These are phyloP conservation scores for Rosa persica DNA, from an alignment of 306 rosid species.

Conservation along the genomic window DNA sequence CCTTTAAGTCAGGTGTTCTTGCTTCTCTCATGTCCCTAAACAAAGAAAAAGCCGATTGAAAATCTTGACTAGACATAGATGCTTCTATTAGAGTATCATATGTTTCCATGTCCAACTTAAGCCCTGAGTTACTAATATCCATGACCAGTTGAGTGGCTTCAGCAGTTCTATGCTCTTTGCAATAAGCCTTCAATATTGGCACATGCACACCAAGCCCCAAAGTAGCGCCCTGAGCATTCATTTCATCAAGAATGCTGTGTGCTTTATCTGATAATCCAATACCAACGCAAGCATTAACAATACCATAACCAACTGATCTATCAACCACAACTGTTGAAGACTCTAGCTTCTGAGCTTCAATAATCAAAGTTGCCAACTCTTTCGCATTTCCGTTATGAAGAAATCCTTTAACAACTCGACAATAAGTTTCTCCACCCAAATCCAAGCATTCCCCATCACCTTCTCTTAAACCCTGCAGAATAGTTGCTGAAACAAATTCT, in stretches of 20 bases:
- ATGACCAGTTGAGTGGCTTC: constrained; percentile 82
- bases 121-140: constrained; percentile 80
- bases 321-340: constrained; percentile 42
- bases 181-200: constrained; percentile 88
- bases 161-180: constrained; percentile 76
- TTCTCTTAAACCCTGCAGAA: constrained; percentile 59
- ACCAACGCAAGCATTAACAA: constrained; percentile 74
- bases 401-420: constrained; percentile 64
- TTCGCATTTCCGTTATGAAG: constrained; percentile 53
- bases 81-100: constrained; percentile 79
- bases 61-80: constrained; percentile 87
- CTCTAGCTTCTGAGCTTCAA: constrained; percentile 73
- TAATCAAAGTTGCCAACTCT: constrained; percentile 64
- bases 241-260: constrained; percentile 74
- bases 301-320: constrained; percentile 66
- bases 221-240: constrained; percentile 68
- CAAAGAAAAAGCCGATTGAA: constrained; percentile 78
- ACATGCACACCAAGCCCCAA: constrained; percentile 84
- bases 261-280: constrained; percentile 76
- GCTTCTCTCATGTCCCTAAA: constrained; percentile 91
- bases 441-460: constrained; percentile 36
- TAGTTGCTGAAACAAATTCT: constrained; percentile 52
- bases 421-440: constrained; percentile 63
- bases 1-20: constrained; percentile 70
- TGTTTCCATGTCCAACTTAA: constrained; percentile 58